Conservation (phyloP, 1,139 yeast genomes). For the Taphrina flavorubra region DNA sequence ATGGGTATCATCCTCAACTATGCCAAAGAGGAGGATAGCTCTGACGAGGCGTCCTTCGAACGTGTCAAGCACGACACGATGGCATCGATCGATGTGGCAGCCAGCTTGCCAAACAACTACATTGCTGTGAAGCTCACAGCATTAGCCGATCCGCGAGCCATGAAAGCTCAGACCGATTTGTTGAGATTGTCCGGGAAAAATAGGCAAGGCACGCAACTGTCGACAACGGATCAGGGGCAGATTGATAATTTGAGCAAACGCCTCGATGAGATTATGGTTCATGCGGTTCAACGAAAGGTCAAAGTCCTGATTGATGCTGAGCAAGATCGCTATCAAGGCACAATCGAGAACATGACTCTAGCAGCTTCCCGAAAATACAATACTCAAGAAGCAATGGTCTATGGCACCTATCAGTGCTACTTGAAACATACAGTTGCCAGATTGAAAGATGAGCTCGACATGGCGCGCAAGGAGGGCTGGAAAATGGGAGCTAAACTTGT, state of each 20-base stretch:
- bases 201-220: constrained; percentile 50
- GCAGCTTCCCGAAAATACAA: constrained; percentile 77
- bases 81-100: constrained; percentile 62
- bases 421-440: constrained; percentile 71
- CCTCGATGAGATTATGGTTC: constrained; percentile 8
- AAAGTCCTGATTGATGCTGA: constrained; percentile 93
- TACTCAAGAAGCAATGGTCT: constrained; percentile 64
- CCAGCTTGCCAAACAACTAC: constrained; percentile 57
- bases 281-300: constrained; percentile 71
- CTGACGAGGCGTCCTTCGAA: constrained; percentile 62
- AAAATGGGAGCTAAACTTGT: constrained; percentile 87
- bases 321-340: constrained; percentile 82
- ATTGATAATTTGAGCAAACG: constrained; percentile 58
- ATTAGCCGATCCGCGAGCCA: constrained; percentile 76
- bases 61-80: constrained; percentile 66
- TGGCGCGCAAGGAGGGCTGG: constrained; percentile 67
- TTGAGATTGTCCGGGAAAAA: not conserved
- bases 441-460: constrained; percentile 65
- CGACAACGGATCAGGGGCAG: constrained; percentile 63
- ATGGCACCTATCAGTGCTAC: constrained; percentile 95
- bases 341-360: constrained; percentile 89
- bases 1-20: constrained; percentile 92
- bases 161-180: constrained; percentile 47
- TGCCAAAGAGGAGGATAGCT: constrained; percentile 84
- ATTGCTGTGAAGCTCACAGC: constrained; percentile 95